Conservation (phyloP, 2,329 filamentous ascomycete species). For the Arthroderma sp. region DNA sequence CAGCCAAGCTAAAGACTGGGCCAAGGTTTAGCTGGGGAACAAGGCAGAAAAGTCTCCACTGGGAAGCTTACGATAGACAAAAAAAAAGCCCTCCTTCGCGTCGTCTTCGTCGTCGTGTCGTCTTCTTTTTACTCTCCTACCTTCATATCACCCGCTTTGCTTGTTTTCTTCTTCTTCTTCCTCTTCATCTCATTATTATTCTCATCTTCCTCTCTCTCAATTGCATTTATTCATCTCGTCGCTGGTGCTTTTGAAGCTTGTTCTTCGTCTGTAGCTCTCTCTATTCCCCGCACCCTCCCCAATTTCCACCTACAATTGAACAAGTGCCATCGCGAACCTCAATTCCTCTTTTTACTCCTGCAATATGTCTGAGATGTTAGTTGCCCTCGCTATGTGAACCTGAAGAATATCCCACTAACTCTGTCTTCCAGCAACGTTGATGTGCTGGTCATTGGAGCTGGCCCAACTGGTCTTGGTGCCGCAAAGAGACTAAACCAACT, state of each 20-base stretch:
- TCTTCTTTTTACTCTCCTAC: neutral
- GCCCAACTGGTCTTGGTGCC: conserved; percentile 91
- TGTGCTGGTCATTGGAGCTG: conserved; percentile 94
- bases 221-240: neutral
- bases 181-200: neutral
- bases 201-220: neutral
- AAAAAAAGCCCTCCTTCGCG: no score
- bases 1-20: no score
- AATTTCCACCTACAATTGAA: neutral
- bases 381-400: no score
- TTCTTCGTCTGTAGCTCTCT: neutral
- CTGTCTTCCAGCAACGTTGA: conserved; percentile 61
- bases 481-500: conserved; percentile 96
- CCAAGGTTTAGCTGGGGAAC: no score
- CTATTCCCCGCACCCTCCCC: neutral
- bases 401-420: neutral
- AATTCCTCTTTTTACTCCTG: neutral
- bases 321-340: neutral
- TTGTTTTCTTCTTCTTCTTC: conserved; percentile 1
- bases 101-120: neutral
- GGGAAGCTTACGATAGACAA: no score
- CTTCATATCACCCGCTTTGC: neutral
- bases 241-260: neutral
- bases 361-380: no score
- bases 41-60: no score